Conservation (phyloP, 2,329 filamentous ascomycete species). For the Fusarium begoniae region DNA sequence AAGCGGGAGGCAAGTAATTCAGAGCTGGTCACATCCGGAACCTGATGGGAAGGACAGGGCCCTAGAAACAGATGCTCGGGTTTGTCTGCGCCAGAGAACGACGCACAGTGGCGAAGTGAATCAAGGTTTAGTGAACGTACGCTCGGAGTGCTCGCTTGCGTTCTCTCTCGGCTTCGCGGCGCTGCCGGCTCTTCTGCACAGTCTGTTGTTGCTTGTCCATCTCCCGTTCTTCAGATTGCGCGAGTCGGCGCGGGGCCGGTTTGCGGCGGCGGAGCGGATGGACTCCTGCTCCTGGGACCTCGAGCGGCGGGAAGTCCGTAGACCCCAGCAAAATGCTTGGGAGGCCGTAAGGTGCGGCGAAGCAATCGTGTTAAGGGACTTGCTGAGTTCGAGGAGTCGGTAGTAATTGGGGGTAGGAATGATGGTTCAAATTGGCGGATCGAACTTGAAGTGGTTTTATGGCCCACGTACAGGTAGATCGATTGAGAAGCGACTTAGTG, state of each 20-base stretch:
- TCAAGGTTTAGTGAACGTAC: slow-evolving; percentile 23
- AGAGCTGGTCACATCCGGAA: not conserved
- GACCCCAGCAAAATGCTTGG: slow-evolving; percentile 40
- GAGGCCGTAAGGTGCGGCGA: slow-evolving; percentile 1
- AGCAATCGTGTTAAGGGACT: slow-evolving; percentile 1
- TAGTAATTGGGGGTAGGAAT: slow-evolving; percentile 21
- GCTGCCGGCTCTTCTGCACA: slow-evolving; percentile 43
- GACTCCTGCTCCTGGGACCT: slow-evolving; percentile 40
- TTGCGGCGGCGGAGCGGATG: slow-evolving; percentile 37
- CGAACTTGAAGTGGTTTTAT: slow-evolving; percentile 42
- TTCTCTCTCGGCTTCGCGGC: slow-evolving; percentile 43
- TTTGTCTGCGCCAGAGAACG: not conserved
- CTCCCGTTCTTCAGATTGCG: slow-evolving; percentile 39
- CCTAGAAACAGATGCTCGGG: not conserved
- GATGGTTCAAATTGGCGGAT: slow-evolving; percentile 37
- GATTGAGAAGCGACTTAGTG: slow-evolving; percentile 38
- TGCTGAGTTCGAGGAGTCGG: slow-evolving; percentile 8
- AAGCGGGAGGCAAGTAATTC: not conserved
- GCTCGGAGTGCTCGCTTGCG: slow-evolving; percentile 44
- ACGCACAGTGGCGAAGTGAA: not conserved
- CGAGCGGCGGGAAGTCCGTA: slow-evolving; percentile 40
- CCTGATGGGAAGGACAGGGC: not conserved
- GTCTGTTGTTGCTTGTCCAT: slow-evolving; percentile 44
- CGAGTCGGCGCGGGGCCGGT: slow-evolving; percentile 41
- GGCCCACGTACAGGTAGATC: slow-evolving; percentile 38